Evolutionary conservation across 352 stramenopile genomes (phyloP).

Genomic region (Globisporangium sylvaticum): DNA sequence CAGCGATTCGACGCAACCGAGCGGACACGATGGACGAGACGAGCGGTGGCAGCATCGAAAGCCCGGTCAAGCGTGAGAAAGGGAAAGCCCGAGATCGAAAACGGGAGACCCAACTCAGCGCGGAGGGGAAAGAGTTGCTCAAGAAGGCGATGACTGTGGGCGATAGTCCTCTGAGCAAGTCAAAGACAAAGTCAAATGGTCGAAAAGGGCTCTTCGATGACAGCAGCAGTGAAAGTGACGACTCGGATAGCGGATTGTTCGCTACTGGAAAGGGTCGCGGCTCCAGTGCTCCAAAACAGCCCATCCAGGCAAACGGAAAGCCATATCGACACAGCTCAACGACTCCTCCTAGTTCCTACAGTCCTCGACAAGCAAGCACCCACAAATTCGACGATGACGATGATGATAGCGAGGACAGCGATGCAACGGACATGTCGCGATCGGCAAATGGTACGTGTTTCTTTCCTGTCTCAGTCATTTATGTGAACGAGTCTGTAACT

Average conservation of each 20-base stretch:
- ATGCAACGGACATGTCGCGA: constrained; percentile 10
- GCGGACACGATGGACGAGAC: constrained; percentile 57
- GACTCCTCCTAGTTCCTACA: constrained; percentile 15
- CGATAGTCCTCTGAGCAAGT: constrained; percentile 11
- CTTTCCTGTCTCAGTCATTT: background rate
- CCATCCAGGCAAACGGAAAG: constrained; percentile 6
- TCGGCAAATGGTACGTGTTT: constrained; percentile 12
- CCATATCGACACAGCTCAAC: constrained; percentile 11
- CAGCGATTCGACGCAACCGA: constrained; percentile 67
- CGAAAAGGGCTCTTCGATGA: constrained; percentile 80
- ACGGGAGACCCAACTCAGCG: constrained; percentile 67
- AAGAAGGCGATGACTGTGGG: constrained; percentile 55
- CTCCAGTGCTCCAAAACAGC: constrained; percentile 16
- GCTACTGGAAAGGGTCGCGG: constrained; percentile 23
- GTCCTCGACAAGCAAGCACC: background rate
- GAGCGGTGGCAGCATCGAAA: constrained; percentile 17
- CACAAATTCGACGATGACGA: constrained; percentile 20
- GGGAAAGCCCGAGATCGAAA: constrained; percentile 44
- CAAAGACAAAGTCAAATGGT: constrained; percentile 30
- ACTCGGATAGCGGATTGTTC: constrained; percentile 50
- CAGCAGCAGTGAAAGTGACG: constrained; percentile 50
- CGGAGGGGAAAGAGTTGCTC: constrained; percentile 71
- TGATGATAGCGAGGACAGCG: constrained; percentile 15
- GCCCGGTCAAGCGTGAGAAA: constrained; percentile 15
- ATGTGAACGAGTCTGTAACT: background rate